Evolutionary conservation across 257 asterid genomes (phyloP).

Genomic region (Cynanchum wilfordii): DNA sequence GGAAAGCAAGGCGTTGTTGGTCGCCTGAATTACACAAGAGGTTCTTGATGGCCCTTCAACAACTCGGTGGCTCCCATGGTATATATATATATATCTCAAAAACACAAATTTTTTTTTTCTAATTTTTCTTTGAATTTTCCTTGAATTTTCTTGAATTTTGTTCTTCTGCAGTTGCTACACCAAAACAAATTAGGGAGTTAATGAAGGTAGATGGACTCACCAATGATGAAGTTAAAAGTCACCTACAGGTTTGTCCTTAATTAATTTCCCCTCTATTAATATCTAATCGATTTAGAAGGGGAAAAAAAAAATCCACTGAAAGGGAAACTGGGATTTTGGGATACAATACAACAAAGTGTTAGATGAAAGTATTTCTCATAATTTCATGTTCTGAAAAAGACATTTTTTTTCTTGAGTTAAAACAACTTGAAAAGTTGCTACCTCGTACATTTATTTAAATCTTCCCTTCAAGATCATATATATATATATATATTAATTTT

Average conservation of each 20-base stretch:
- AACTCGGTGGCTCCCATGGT: slow-evolving; percentile 88
- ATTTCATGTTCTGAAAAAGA: slow-evolving; percentile 3
- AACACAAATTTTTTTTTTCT: not conserved
- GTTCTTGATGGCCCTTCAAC: slow-evolving; percentile 64
- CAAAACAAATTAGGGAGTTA: slow-evolving; percentile 72
- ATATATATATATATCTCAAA: no score
- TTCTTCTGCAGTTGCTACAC: slow-evolving; percentile 59
- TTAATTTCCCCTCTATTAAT: not conserved
- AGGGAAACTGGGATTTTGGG: not conserved
- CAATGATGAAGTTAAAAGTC: slow-evolving; percentile 83
- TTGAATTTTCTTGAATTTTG: slow-evolving; percentile 7
- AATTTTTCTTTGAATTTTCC: not conserved
- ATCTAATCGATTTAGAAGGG: not conserved
- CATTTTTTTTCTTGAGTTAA: slow-evolving; percentile 2
- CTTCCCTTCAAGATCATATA: not conserved
- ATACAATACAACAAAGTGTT: not conserved
- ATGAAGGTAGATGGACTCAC: slow-evolving; percentile 87
- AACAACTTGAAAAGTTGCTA: not conserved
- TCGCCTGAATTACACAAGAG: slow-evolving; percentile 61
- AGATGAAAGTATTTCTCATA: not conserved
- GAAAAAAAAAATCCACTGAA: not conserved
- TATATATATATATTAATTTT: not conserved
- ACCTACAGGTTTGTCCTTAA: slow-evolving; percentile 55
- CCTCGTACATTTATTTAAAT: slow-evolving; percentile 1
- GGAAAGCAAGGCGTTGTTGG: slow-evolving; percentile 79